Conservation (phyloP, 2,329 filamentous ascomycete genomes). For the Fusarium chuoi region DNA sequence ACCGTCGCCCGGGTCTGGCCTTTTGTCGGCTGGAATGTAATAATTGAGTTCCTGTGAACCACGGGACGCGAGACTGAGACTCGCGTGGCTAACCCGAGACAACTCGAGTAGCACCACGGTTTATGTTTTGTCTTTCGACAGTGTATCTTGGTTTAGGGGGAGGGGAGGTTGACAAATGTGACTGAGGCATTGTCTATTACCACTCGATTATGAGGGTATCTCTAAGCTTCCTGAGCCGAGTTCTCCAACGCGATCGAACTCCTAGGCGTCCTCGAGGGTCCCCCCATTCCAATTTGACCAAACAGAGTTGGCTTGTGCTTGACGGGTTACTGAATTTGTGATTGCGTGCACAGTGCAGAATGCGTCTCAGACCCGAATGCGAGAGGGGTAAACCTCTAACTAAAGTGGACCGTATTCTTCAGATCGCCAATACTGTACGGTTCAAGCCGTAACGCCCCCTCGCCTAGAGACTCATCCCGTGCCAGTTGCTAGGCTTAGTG, state of each 20-base stretch:
- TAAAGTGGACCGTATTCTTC: neutral
- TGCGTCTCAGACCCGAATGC: neutral
- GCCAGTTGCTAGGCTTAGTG: neutral
- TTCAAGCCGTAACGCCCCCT: neutral
- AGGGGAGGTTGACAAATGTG: neutral
- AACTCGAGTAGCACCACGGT: neutral
- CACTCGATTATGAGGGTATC: neutral
- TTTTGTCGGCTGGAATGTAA: slow-evolving; percentile 13
- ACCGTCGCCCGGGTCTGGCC: slow-evolving; percentile 1
- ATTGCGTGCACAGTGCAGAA: slow-evolving; percentile 7
- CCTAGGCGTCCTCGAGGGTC: neutral
- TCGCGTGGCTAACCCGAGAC: slow-evolving; percentile 39
- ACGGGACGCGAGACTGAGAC: slow-evolving; percentile 19
- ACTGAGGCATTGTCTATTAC: neutral
- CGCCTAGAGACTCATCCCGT: slow-evolving; percentile 2
- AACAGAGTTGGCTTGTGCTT: slow-evolving; percentile 8
- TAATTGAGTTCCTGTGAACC: neutral
- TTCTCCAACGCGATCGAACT: neutral
- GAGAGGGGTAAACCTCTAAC: neutral
- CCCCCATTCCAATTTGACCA: neutral
- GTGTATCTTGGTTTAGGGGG: neutral
- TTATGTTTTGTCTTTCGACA: slow-evolving; percentile 8
- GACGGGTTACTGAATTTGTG: neutral
- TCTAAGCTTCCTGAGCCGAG: neutral
- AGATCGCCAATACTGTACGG: slow-evolving; percentile 13